Conservation (phyloP, 2,329 filamentous ascomycete genomes). For the Trichoderma semiorbis region DNA sequence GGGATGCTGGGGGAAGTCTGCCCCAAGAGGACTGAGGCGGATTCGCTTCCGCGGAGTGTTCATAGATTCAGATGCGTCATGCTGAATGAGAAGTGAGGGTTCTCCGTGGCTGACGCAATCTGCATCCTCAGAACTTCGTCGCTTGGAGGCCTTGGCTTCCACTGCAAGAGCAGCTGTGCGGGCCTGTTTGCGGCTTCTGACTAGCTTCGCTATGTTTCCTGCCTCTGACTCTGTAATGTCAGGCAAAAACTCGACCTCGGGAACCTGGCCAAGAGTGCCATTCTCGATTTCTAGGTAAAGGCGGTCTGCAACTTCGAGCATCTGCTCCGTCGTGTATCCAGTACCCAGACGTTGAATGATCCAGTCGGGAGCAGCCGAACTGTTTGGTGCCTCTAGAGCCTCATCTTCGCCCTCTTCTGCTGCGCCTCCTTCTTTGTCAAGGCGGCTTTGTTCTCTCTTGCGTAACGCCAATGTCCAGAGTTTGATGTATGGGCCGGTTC, state of each 20-base stretch:
- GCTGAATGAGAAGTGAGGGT: background rate
- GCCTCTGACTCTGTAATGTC: constrained; percentile 44
- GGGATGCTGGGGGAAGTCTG: background rate
- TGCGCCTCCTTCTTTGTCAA: constrained; percentile 33
- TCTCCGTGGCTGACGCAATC: background rate
- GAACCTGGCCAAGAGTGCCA: constrained; percentile 44
- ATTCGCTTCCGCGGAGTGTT: constrained; percentile 26
- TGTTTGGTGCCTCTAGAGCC: constrained; percentile 26
- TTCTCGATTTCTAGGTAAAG: constrained; percentile 45
- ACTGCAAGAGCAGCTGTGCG: constrained; percentile 3
- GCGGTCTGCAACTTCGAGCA: constrained; percentile 45
- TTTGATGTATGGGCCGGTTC: constrained; percentile 33
- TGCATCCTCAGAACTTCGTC: constrained; percentile 24
- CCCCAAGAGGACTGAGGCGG: constrained; percentile 17
- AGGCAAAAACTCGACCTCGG: constrained; percentile 58
- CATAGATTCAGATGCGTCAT: background rate
- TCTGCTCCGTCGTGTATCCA: constrained; percentile 46
- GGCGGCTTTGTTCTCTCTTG: constrained; percentile 60
- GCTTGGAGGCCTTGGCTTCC: constrained; percentile 24
- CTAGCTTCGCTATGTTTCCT: constrained; percentile 25
- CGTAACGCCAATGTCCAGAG: constrained; percentile 60
- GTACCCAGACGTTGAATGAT: constrained; percentile 44
- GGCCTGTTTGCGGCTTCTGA: constrained; percentile 22
- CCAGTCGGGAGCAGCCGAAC: constrained; percentile 48
- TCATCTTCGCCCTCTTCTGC: constrained; percentile 34